A percentile compares a stretch with the other conserved stretches of the same genome.
These are phyloP conservation scores for Botrytis sinoallii DNA, from an alignment of 2,329 filamentous ascomycete species.

Conservation along the genomic window DNA sequence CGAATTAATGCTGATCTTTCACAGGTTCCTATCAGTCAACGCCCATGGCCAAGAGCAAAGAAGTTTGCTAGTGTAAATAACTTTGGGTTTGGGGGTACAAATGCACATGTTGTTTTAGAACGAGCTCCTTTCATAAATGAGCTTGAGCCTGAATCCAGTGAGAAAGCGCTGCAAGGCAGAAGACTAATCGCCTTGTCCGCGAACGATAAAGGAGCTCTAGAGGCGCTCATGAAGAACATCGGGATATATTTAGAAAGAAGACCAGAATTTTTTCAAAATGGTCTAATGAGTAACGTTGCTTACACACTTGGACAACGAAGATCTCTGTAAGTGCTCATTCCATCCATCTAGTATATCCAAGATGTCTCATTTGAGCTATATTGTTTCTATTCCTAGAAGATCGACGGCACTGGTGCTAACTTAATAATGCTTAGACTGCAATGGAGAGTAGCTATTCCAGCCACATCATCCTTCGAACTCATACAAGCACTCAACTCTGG, in stretches of 20 bases:
- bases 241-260: constrained; percentile 35
- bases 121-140: constrained; percentile 31
- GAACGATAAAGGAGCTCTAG: constrained; percentile 32
- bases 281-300: constrained; percentile 35
- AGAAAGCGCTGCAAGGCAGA: constrained; percentile 34
- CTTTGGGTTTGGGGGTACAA: constrained; percentile 28
- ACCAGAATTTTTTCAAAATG: constrained; percentile 35
- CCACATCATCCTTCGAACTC: constrained; percentile 32
- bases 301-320: constrained; percentile 35
- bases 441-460: constrained; percentile 32
- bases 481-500: constrained; percentile 36
- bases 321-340: constrained; percentile 22
- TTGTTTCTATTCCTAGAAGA: background rate
- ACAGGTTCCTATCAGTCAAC: constrained; percentile 35
- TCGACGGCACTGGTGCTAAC: background rate
- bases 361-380: background rate
- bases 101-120: constrained; percentile 28
- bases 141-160: constrained; percentile 27
- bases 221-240: constrained; percentile 33
- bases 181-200: constrained; percentile 32
- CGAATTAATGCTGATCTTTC: constrained; percentile 16
- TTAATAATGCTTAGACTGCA: constrained; percentile 20
- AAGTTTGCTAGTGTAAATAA: constrained; percentile 45
- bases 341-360: background rate
- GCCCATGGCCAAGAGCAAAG: constrained; percentile 39